phyloP scores from a whole-genome alignment of 192 early-diverging fungal species.

The Gigaspora rosea region DNA sequence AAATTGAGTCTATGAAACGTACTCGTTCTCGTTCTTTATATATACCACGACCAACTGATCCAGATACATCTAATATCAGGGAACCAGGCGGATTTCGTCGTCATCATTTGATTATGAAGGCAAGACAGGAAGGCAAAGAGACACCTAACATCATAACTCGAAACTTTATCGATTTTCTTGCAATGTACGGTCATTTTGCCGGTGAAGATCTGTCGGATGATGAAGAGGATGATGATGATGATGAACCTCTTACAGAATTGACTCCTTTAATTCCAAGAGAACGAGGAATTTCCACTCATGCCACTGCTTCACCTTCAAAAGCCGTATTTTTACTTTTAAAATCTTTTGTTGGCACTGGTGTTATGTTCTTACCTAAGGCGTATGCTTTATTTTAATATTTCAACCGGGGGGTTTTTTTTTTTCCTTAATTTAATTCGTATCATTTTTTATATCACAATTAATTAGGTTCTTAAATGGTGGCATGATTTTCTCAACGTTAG shows the following conservation, averaged over 20 bases:
- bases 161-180: conserved; percentile 95
- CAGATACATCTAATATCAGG: conserved; percentile 58
- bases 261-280: conserved; percentile 45
- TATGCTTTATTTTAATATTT: conserved; percentile 37
- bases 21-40: conserved; percentile 60
- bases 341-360: conserved; percentile 80
- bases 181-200: conserved; percentile 91
- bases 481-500: conserved; percentile 63
- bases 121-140: conserved; percentile 60
- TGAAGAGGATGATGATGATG: conserved; percentile 58
- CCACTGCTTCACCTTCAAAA: conserved; percentile 68
- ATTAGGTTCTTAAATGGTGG: conserved; percentile 77
- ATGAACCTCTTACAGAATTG: conserved; percentile 31
- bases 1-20: conserved; percentile 45
- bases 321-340: conserved; percentile 79
- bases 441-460: background rate
- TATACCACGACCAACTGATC: conserved; percentile 54
- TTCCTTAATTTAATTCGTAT: background rate
- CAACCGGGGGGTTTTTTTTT: conserved; percentile 13
- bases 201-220: conserved; percentile 89
- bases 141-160: conserved; percentile 75
- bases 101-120: conserved; percentile 78
- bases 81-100: conserved; percentile 90
- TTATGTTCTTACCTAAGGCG: conserved; percentile 68
- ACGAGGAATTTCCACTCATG: conserved; percentile 40